phyloP scores from a whole-genome alignment of 306 rosid species.

The Rosa lucieae region DNA sequence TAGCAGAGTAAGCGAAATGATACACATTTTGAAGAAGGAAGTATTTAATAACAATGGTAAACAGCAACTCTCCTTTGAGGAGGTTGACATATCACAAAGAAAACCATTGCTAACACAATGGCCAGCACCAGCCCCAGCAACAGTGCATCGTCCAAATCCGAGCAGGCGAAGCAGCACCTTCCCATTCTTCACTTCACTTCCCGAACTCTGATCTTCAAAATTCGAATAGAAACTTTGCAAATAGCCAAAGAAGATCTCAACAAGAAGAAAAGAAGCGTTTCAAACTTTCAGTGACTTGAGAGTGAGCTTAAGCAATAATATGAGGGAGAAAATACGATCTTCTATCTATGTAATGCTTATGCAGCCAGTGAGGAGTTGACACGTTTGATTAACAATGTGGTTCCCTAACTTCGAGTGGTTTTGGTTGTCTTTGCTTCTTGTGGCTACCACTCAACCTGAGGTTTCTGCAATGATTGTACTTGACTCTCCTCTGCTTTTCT shows the following conservation, averaged over 20 bases:
- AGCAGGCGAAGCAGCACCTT: conserved; percentile 15
- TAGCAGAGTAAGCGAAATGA: not conserved
- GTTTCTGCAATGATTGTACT: not conserved
- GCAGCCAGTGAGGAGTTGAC: conserved; percentile 2
- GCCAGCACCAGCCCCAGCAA: conserved; percentile 38
- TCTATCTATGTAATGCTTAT: not conserved
- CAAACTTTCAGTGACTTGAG: not conserved
- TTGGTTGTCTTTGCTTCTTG: not conserved
- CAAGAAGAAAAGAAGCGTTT: not conserved
- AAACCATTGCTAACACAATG: conserved; percentile 38
- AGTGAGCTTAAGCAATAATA: not conserved
- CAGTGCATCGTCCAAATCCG: not conserved
- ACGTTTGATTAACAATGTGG: not conserved
- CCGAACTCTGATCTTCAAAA: not conserved
- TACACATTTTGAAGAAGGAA: not conserved
- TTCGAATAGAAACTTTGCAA: not conserved
- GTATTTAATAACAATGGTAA: conserved; percentile 30
- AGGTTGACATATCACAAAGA: conserved; percentile 31
- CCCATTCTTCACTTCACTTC: conserved; percentile 10
- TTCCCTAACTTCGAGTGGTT: not conserved
- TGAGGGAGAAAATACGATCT: not conserved
- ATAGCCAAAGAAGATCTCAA: conserved; percentile 1
- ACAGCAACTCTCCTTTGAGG: conserved; percentile 34
- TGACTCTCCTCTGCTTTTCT: not conserved
- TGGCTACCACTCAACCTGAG: not conserved